Conservation (phyloP, 2,329 filamentous ascomycete genomes). For the Colletotrichum brevisporum region DNA sequence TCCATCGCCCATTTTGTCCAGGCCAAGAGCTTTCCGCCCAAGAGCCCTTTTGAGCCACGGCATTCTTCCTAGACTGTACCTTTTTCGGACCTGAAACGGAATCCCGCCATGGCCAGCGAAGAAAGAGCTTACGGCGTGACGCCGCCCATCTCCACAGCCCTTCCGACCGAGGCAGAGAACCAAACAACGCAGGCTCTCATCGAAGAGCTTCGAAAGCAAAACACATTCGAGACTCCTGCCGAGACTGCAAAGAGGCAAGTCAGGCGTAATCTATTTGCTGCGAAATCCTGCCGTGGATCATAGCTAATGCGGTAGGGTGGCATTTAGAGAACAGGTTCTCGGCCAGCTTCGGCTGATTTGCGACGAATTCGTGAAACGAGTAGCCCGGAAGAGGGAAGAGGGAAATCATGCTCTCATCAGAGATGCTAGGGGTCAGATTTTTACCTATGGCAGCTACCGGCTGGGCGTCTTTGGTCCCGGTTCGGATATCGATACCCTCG, state of each 20-base stretch:
- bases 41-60: slow-evolving; percentile 1
- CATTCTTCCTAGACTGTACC: slow-evolving; percentile 1
- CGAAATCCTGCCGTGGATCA: neutral
- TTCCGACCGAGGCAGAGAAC: slow-evolving; percentile 84
- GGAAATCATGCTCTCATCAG: slow-evolving; percentile 84
- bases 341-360: slow-evolving; percentile 83
- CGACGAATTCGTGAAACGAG: slow-evolving; percentile 87
- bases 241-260: slow-evolving; percentile 86
- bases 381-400: slow-evolving; percentile 79
- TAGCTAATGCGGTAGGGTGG: neutral
- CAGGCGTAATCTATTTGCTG: neutral
- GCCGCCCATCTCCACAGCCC: slow-evolving; percentile 81
- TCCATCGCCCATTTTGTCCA: slow-evolving; percentile 9
- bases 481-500: slow-evolving; percentile 97
- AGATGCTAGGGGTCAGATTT: slow-evolving; percentile 90
- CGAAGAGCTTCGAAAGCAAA: slow-evolving; percentile 87
- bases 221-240: slow-evolving; percentile 88
- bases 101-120: slow-evolving; percentile 52
- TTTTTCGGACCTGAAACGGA: slow-evolving; percentile 6
- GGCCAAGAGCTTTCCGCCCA: slow-evolving; percentile 15
- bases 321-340: slow-evolving; percentile 77
- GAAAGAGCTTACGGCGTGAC: slow-evolving; percentile 76
- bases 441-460: slow-evolving; percentile 96
- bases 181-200: slow-evolving; percentile 84
- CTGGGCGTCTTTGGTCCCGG: slow-evolving; percentile 94